phyloP scores from a whole-genome alignment of 2,329 filamentous ascomycete species.

The Cladorrhinum sp. region DNA sequence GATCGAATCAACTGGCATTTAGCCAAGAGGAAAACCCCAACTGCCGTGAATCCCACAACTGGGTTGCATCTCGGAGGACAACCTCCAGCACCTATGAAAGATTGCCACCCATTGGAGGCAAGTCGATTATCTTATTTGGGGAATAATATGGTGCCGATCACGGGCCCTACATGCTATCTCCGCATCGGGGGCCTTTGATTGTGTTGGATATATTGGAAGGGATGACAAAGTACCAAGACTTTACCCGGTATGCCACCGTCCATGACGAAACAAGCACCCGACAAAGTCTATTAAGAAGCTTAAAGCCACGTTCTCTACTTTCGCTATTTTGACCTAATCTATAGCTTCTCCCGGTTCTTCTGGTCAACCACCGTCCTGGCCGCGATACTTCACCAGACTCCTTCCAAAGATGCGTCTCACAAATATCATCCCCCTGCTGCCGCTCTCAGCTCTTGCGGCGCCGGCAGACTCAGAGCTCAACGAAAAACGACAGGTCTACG shows the following conservation, averaged over 20 bases:
- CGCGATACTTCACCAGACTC: too few species aligned
- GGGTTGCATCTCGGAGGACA: neutral
- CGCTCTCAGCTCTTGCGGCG: neutral
- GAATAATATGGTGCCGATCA: neutral
- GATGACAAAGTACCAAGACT: neutral
- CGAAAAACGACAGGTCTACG: constrained; percentile 1
- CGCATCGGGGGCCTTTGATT: neutral
- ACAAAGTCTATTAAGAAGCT: neutral
- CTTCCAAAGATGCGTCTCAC: neutral
- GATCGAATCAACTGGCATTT: neutral
- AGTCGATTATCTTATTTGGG: neutral
- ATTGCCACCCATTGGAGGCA: neutral
- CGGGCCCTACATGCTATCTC: neutral
- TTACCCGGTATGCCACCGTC: neutral
- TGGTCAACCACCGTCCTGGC: too few species aligned
- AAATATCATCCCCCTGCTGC: neutral
- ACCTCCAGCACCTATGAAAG: neutral
- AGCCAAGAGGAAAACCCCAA: neutral
- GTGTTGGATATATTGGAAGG: neutral
- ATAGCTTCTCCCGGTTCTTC: too few species aligned
- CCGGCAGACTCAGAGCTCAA: neutral
- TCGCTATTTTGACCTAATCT: neutral
- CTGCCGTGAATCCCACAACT: neutral
- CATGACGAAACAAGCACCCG: neutral
- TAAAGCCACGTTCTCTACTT: neutral